Evolutionary conservation across 257 asterid genomes (phyloP).

Genomic region (Ocimum tenuiflorum): DNA sequence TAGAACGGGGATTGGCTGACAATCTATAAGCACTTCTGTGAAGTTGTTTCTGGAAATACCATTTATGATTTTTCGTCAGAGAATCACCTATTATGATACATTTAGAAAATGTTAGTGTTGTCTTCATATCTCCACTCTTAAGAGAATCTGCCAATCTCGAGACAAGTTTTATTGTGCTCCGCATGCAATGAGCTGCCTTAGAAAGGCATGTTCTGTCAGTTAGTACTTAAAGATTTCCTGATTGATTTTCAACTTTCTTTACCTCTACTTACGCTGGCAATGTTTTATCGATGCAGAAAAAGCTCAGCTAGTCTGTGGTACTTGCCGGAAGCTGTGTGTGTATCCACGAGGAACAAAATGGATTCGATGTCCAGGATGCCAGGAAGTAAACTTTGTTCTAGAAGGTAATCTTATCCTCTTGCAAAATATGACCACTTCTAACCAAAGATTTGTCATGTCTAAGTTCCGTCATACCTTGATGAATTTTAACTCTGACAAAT

Average conservation of each 20-base stretch:
- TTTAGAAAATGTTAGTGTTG: too few species aligned
- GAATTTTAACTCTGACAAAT: neutral
- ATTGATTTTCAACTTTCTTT: neutral
- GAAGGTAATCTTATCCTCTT: conserved; percentile 51
- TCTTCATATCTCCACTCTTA: neutral
- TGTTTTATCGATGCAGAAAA: conserved; percentile 42
- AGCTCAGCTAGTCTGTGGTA: conserved; percentile 88
- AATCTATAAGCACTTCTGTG: too few species aligned
- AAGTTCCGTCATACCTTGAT: neutral
- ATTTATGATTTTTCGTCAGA: too few species aligned
- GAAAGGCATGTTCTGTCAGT: neutral
- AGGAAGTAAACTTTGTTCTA: conserved; percentile 64
- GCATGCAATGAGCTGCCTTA: neutral
- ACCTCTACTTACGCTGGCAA: conserved; percentile 1
- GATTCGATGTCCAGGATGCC: conserved; percentile 81
- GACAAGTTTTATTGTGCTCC: neutral
- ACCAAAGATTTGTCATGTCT: neutral
- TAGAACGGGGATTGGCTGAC: too few species aligned
- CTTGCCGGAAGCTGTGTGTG: conserved; percentile 61
- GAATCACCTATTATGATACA: too few species aligned
- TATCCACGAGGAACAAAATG: conserved; percentile 74
- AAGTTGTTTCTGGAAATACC: too few species aligned
- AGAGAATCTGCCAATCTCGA: neutral
- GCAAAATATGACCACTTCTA: neutral
- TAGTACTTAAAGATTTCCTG: neutral